Base-by-base conservation (phyloP, 257 asterid species). In the Rehmannia glutinosa region DNA sequence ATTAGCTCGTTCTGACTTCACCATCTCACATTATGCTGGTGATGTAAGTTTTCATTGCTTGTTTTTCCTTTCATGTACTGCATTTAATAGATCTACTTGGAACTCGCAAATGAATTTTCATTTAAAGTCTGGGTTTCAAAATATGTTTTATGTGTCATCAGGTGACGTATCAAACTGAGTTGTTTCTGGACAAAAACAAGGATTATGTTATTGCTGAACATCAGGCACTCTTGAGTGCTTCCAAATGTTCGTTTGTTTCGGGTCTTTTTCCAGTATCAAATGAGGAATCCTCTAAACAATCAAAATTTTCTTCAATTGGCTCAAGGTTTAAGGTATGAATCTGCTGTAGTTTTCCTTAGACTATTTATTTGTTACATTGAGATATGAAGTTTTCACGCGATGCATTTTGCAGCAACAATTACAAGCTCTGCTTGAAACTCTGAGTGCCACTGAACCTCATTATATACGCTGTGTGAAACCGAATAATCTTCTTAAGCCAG, bases 161-260 rank as follows among this genome's bases (percentile, higher is more conserved):
- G 97, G 97, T 90, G 57, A 90, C 95, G 23, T 87, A 90, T 79
- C 97, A 90, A 76, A 90, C 97, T 0, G 95, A 87, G 72, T 73
- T 81, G 68, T 90, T 90, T 79, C 70, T 90, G 71, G 97, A 90
- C 80, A 90, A 90, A 80, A 90, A 90, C 84, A 90, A 90, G 77
- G 97, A 90, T 66, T 90, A 90, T 47, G 97, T 90, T 67, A 75
- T 90, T 73, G 97, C 95, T 63, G 97, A 90, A 77, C 97, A 90
- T 75, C 95, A 90, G 75, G 87, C 81, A 30, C 93, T 90, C 51
- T 74, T 90, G 75, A 81, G 66, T 80, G 91, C 87, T 68, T 90
- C 95, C 21, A 79, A 42, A 71, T 87, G 97, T 75, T 71, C 86
- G 73, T 90, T 90, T 63, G 93, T 77, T 57, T 68, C 93, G 23